A percentile compares a stretch with the other conserved stretches of the same genome.
Evolutionary conservation across 164 flowering plant genomes (phyloP).

Genomic region (Nelumbo lutea): DNA sequence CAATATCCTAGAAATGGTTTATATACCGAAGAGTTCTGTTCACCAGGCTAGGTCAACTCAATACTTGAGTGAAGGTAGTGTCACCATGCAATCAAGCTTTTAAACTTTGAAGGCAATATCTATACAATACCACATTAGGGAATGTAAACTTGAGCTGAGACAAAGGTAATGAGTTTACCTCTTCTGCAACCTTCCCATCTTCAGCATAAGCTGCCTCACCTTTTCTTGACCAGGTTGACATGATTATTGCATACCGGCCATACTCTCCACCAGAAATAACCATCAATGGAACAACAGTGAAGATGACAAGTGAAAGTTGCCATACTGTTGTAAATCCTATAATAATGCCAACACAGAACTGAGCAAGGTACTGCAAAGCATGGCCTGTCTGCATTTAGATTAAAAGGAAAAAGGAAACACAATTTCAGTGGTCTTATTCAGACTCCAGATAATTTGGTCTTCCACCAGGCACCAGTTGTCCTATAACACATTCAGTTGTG

Average conservation of each 20-base stretch:
- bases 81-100: no score
- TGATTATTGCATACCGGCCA: slow-evolving; percentile 35
- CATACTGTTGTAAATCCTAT: slow-evolving; percentile 61
- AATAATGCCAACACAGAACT: slow-evolving; percentile 51
- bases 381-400: slow-evolving; percentile 61
- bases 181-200: slow-evolving; percentile 41
- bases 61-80: no score
- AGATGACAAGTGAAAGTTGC: slow-evolving; percentile 66
- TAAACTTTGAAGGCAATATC: no score
- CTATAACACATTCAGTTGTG: not conserved
- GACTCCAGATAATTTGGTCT: not conserved
- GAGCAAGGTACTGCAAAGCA: slow-evolving; percentile 54
- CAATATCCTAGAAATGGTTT: no score
- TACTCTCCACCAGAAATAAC: slow-evolving; percentile 54
- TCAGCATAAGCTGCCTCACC: slow-evolving; percentile 69
- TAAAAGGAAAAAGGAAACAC: not conserved
- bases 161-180: no score
- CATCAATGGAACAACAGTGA: slow-evolving; percentile 67
- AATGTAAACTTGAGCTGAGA: no score
- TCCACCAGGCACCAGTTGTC: no score
- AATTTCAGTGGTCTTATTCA: not conserved
- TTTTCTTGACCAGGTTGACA: slow-evolving; percentile 60
- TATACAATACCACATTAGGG: no score
- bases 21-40: no score
- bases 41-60: no score